Percentiles rank a stretch among this genome's conserved stretches.
Evolutionary conservation across 148 eudicot species (phyloP).

Genomic region (Pouteria glomerata): DNA sequence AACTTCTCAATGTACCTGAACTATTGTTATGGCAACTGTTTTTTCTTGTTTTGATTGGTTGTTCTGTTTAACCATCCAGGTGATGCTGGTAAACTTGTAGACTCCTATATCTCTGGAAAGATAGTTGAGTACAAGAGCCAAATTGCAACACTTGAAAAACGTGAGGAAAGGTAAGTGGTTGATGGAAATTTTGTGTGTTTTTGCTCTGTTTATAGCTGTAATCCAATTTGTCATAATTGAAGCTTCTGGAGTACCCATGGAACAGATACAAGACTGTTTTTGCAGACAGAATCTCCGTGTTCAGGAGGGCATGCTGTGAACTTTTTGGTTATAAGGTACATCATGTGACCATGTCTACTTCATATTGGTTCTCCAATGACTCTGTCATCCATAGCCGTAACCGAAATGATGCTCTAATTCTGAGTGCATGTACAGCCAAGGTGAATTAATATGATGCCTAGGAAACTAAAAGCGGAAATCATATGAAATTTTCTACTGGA

Average conservation of each 20-base stretch:
- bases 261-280: conserved; percentile 94
- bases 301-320: conserved; percentile 98
- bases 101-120: conserved; percentile 84
- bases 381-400: not conserved
- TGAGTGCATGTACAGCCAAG: not conserved
- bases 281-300: conserved; percentile 96
- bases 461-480: not conserved
- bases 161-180: conserved; percentile 79
- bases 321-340: conserved; percentile 96
- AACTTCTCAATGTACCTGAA: too few relatives aligned
- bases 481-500: not conserved
- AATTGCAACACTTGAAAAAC: conserved; percentile 96
- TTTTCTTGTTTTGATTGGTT: conserved; percentile 9
- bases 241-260: conserved; percentile 18
- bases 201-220: conserved; percentile 1
- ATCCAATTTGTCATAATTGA: not conserved
- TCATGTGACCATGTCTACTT: not conserved
- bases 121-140: conserved; percentile 91
- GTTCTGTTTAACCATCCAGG: conserved; percentile 35
- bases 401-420: not conserved
- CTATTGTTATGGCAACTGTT: too few relatives aligned
- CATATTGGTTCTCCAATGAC: not conserved
- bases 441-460: not conserved
- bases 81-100: conserved; percentile 80
- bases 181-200: not conserved